Base-by-base conservation (phyloP, 768 basidiomycete species). In the Leccinum barrowsii region DNA sequence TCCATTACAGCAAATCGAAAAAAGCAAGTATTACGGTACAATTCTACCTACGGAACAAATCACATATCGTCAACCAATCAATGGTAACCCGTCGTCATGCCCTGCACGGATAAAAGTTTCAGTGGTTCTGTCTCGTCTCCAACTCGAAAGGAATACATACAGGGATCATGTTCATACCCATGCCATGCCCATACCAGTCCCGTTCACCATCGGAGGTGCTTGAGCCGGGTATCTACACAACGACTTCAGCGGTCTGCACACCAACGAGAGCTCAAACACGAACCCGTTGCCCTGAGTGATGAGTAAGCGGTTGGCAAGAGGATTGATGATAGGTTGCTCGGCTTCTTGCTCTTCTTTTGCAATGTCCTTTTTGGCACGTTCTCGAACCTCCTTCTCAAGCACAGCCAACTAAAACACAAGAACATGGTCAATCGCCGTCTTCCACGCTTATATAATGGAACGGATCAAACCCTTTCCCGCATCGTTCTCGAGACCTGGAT, bases 281-380 rank as follows among this genome's bases (percentile, higher is more conserved):
- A 65, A 83, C 76, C 80, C 85, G 62, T 80, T 86, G 75, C 88
- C 89, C 65, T 90, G 89, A 30, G 91, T 93, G 56, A 93, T 77
- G 65, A 91, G 75, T 26, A 87, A 71, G 51, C 79, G 78, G 57
- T 75, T 78, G 40, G 40, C 40, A 28, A 85, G 80, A 37, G 92
- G 90, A 70, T 93, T 94, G 75, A 96, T 92, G 64, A 96, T 92
- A 5, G 90, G 89, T 54, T 85, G 85, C 57, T 92, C 86, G 12
- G 92, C 84, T 66, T 96, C 94, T 51, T 85, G 86, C 71, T 92
- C 82, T 77, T 96, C 94, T 77, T 97, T 96, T 71, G 88, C 85
- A 26, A 79, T 82, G 35, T 94, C 90, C 75, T 92, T 94, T 76
- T 89, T 88, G 30, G 89, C 83, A 48, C 90, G 83, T 70, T 96